Evolutionary conservation across 164 flowering plant genomes (phyloP), one percentile per base, ranked within the genome.

Genomic region (Magnolia sinica): DNA sequence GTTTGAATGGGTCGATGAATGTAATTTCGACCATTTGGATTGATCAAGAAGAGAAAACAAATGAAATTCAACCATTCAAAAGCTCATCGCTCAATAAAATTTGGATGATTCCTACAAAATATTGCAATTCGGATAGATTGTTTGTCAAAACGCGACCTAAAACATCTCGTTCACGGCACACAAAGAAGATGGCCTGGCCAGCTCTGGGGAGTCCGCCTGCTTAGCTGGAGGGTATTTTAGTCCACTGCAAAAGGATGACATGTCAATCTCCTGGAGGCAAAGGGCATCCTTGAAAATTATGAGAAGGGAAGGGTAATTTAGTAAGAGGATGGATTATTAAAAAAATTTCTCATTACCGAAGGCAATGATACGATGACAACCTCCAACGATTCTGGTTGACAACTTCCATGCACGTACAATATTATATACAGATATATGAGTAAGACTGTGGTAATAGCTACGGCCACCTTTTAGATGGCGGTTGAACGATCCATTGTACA

Each of bases 371-470:
- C 73, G 20, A 51, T 71, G 37, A 23, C 20, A 16, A 71, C 64
- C 73, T 50, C 52, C 64, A 49, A 11, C 27, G 37, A 71, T 71
- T 71, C 73, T 51, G 20, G 14, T 23, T 71, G 73, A 71, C 49
- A 13, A 50, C 45, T 71, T 52, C 49, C 73, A 71, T 51, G 37
- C 61, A 27, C 37, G 45, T 68, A 29, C 23, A 71, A 52, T 8
- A 23, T 18, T 71, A 50, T 20, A 20, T 68, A 18, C 68, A 4
- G 9, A 19, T 6, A n/a, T 18, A 3, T 64, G 27, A 18, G 19
- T 5, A 64, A 64, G 24, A 64, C 27, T 6, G 2, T 13, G 13
- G 61, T 16, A 64, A 64, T 19, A 64, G 22, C 23, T 64, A 19
- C 68, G 24, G 23, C 27, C 27, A 18, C 8, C 68, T n/a, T 20